Conservation (phyloP, 768 basidiomycete species). For the Dacryopinax primogenitus region DNA sequence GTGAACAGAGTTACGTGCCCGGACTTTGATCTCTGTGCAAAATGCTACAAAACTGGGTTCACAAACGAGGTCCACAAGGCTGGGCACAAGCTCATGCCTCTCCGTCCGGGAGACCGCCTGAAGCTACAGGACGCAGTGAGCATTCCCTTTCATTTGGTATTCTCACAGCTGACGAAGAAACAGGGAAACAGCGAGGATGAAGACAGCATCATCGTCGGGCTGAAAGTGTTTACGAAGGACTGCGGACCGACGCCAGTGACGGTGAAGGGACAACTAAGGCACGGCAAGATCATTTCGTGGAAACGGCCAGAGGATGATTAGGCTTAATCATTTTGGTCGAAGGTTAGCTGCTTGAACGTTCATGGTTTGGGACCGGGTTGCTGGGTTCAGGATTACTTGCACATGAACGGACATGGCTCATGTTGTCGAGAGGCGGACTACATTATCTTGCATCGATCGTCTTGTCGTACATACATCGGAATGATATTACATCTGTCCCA, state of each 20-base stretch:
- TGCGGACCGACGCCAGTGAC: background rate
- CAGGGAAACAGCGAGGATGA: background rate
- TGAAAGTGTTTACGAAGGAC: constrained; percentile 4
- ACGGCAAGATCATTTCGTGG: background rate
- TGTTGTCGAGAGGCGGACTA: too few species aligned
- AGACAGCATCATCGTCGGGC: background rate
- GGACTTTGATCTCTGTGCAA: background rate
- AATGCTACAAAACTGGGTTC: background rate
- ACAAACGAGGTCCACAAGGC: background rate
- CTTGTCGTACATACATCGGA: too few species aligned
- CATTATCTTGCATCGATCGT: too few species aligned
- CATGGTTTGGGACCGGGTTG: background rate
- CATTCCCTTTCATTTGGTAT: background rate
- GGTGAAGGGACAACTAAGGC: background rate
- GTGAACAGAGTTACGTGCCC: background rate
- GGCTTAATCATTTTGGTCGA: background rate
- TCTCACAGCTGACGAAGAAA: background rate
- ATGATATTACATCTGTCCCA: background rate
- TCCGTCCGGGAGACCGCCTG: background rate
- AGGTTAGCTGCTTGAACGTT: too few species aligned
- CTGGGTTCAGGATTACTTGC: too few species aligned
- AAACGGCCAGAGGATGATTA: background rate
- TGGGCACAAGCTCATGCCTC: background rate
- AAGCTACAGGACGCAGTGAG: background rate
- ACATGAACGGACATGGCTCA: too few species aligned